Evolutionary conservation across 2,329 filamentous ascomycete genomes (phyloP).

Genomic region (Penicillium sp.): DNA sequence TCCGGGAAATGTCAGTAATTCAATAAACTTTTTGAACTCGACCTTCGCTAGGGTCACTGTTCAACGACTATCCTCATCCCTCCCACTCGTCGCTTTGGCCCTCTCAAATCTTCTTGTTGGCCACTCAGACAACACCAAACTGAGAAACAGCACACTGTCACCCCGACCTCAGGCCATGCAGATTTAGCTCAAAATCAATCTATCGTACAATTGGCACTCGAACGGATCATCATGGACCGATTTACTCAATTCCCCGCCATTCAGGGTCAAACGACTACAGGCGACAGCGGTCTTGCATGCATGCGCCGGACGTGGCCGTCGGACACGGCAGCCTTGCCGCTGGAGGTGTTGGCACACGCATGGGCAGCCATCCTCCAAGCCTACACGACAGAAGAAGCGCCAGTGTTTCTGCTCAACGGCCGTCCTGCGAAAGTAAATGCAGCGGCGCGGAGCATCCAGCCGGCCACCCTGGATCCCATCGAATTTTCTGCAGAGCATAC

Average conservation of each 20-base stretch:
- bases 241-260: conserved; percentile 20
- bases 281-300: conserved; percentile 10
- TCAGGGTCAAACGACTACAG: background rate
- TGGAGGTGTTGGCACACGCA: conserved; percentile 17
- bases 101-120: too few species aligned
- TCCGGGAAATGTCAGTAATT: too few species aligned
- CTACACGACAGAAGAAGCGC: conserved; percentile 29
- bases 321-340: conserved; percentile 12
- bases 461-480: conserved; percentile 12
- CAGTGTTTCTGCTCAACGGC: conserved; percentile 27
- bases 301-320: conserved; percentile 14
- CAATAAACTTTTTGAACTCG: too few species aligned
- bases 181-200: conserved; percentile 1
- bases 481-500: conserved; percentile 17
- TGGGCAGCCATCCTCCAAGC: conserved; percentile 28
- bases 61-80: too few species aligned
- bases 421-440: conserved; percentile 24
- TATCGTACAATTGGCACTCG: background rate
- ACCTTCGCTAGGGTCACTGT: too few species aligned
- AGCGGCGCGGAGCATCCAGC: conserved; percentile 11
- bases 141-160: too few species aligned
- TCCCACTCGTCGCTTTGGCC: too few species aligned
- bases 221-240: conserved; percentile 18
- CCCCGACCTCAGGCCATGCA: conserved; percentile 9
- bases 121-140: too few species aligned